Conservation (phyloP, 2,329 filamentous ascomycete species). For the Calonectria pseudoreteaudii region DNA sequence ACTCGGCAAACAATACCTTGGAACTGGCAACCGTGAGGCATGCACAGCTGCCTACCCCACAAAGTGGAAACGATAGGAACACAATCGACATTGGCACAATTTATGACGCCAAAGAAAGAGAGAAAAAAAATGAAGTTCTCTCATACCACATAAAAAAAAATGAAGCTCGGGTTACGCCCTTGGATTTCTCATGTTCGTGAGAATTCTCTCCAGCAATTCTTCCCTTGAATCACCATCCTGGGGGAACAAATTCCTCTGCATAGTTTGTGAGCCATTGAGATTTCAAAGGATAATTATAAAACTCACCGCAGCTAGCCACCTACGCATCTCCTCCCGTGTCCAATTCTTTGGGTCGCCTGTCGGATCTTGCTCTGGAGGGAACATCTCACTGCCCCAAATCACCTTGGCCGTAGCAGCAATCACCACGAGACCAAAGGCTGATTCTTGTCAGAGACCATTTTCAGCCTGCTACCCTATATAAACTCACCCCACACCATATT, state of each 20-base stretch:
- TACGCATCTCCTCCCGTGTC: slow-evolving; percentile 82
- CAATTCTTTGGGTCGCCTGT: slow-evolving; percentile 77
- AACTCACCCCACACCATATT: slow-evolving; percentile 75
- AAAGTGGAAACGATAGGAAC: not conserved
- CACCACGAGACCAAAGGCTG: slow-evolving; percentile 85
- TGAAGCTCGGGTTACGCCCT: slow-evolving; percentile 32
- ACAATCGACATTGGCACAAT: not conserved
- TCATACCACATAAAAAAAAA: too few species aligned
- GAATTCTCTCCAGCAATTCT: slow-evolving; percentile 59
- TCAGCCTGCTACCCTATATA: slow-evolving; percentile 33
- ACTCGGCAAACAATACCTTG: not conserved
- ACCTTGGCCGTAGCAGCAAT: slow-evolving; percentile 85
- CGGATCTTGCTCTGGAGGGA: slow-evolving; percentile 81
- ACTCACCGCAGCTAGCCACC: slow-evolving; percentile 83
- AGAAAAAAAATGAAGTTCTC: too few species aligned
- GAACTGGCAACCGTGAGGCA: not conserved
- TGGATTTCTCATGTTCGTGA: slow-evolving; percentile 60
- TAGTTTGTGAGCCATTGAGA: not conserved
- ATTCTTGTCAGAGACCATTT: slow-evolving; percentile 30
- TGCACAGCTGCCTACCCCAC: not conserved
- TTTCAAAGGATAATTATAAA: not conserved
- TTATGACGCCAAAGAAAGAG: not conserved
- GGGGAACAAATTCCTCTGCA: slow-evolving; percentile 60
- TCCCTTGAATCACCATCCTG: slow-evolving; percentile 57
- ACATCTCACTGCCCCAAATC: slow-evolving; percentile 88